Evolutionary conservation across 2,329 filamentous ascomycete species (phyloP).

Genomic region (Fonsecaea pedrosoi): DNA sequence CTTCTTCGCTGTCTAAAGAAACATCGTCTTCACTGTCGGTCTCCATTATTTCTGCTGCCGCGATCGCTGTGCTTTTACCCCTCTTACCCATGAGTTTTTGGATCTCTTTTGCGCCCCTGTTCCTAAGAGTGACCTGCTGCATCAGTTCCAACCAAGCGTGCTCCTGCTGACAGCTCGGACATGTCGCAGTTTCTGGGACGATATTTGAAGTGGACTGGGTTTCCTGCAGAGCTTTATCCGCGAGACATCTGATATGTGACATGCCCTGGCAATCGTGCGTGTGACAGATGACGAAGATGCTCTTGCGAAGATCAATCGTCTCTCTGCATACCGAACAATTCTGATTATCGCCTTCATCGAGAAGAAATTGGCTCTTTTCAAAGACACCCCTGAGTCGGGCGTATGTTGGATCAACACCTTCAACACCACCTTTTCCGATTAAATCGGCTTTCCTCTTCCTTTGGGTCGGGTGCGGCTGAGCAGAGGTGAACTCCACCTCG

Average conservation of each 20-base stretch:
- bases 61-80: constrained; percentile 43
- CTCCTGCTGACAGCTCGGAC: constrained; percentile 70
- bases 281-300: constrained; percentile 61
- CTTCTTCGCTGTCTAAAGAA: constrained; percentile 32
- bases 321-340: constrained; percentile 60
- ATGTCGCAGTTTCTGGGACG: constrained; percentile 72
- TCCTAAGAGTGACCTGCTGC: constrained; percentile 78
- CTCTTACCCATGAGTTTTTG: constrained; percentile 69
- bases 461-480: constrained; percentile 35
- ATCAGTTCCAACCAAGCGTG: constrained; percentile 79
- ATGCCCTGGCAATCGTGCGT: constrained; percentile 54
- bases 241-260: constrained; percentile 65
- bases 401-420: constrained; percentile 62
- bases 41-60: constrained; percentile 38
- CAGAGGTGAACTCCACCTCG: constrained; percentile 36
- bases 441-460: constrained; percentile 35
- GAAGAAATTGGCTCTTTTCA: constrained; percentile 57
- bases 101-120: constrained; percentile 73
- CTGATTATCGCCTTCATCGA: constrained; percentile 47
- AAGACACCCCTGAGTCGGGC: constrained; percentile 56
- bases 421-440: constrained; percentile 48
- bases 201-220: constrained; percentile 53
- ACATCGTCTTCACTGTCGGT: constrained; percentile 35
- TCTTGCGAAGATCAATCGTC: constrained; percentile 46
- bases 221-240: constrained; percentile 57